phyloP scores from a whole-genome alignment of 352 stramenopile species.

The Globisporangium ultimum region DNA sequence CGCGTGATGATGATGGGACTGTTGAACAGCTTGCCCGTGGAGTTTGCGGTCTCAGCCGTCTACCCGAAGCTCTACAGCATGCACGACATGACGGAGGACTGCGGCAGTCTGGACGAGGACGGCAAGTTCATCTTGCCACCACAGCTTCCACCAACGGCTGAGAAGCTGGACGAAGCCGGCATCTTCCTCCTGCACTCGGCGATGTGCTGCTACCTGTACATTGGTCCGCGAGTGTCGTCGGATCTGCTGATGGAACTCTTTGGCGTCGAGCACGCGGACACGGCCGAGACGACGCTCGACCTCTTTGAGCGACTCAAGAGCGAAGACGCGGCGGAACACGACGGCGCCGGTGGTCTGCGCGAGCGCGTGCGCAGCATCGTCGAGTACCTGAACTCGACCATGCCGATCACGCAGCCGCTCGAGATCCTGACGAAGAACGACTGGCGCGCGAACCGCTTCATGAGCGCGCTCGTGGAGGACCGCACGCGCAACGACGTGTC shows the following conservation, averaged over 20 bases:
- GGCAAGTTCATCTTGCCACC: slow-evolving; percentile 73
- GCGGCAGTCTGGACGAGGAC: slow-evolving; percentile 70
- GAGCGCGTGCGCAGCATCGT: slow-evolving; percentile 68
- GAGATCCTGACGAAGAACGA: slow-evolving; percentile 85
- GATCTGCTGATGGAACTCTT: slow-evolving; percentile 84
- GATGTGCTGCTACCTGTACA: slow-evolving; percentile 88
- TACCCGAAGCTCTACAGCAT: slow-evolving; percentile 89
- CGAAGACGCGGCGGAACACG: slow-evolving; percentile 14
- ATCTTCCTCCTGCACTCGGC: slow-evolving; percentile 87
- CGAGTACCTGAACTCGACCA: slow-evolving; percentile 78
- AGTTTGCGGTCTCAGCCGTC: slow-evolving; percentile 82
- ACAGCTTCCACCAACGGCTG: slow-evolving; percentile 75
- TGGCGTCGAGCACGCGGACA: slow-evolving; percentile 77
- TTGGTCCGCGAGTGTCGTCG: slow-evolving; percentile 63
- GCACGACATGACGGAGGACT: slow-evolving; percentile 81
- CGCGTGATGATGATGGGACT: slow-evolving; percentile 85
- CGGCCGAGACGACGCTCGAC: slow-evolving; percentile 61
- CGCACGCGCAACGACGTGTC: slow-evolving; percentile 82
- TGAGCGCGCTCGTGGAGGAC: slow-evolving; percentile 85
- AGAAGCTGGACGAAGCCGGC: slow-evolving; percentile 83
- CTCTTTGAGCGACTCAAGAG: slow-evolving; percentile 65
- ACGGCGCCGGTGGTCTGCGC: slow-evolving; percentile 41
- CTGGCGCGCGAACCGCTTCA: slow-evolving; percentile 81
- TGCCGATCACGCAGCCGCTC: slow-evolving; percentile 78
- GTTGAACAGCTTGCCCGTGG: slow-evolving; percentile 74